Conservation (phyloP, 441 rosid genomes). For the Populus trichocarpa region DNA sequence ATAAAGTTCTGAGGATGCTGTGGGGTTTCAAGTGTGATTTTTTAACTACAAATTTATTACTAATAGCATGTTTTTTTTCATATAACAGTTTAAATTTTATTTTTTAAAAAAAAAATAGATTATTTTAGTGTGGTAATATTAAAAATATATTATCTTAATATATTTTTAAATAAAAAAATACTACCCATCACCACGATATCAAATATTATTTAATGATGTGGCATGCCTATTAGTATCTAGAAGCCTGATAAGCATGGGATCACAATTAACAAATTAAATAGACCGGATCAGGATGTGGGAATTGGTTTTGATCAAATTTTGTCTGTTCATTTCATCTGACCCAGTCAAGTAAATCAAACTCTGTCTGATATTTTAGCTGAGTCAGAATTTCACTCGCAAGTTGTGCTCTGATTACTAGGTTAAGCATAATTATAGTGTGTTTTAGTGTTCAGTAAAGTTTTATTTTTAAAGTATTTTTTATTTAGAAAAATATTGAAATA, state of each 20-base stretch:
- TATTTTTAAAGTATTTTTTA: no score
- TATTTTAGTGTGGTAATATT: no score
- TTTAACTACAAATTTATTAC: conserved; percentile 11
- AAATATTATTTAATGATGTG: not conserved
- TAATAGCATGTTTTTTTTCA: no score
- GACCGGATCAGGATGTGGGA: not conserved
- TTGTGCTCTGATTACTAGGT: not conserved
- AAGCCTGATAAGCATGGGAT: not conserved
- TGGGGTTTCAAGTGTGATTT: conserved; percentile 20
- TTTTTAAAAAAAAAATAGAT: no score
- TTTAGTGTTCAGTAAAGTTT: no score
- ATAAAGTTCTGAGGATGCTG: conserved; percentile 18
- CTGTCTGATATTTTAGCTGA: conserved; percentile 9
- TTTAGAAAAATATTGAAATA: no score
- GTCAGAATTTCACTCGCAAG: conserved; percentile 23
- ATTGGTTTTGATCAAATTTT: not conserved
- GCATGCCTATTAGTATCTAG: conserved; percentile 21
- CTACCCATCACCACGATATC: no score
- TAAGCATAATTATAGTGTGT: not conserved
- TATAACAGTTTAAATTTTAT: no score
- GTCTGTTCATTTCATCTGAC: no score
- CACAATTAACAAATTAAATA: not conserved
- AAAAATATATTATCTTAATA: no score
- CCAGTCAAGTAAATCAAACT: not conserved
- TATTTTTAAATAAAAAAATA: no score